phyloP scores from a whole-genome alignment of 441 rosid species.

The Aleurites moluccanus region DNA sequence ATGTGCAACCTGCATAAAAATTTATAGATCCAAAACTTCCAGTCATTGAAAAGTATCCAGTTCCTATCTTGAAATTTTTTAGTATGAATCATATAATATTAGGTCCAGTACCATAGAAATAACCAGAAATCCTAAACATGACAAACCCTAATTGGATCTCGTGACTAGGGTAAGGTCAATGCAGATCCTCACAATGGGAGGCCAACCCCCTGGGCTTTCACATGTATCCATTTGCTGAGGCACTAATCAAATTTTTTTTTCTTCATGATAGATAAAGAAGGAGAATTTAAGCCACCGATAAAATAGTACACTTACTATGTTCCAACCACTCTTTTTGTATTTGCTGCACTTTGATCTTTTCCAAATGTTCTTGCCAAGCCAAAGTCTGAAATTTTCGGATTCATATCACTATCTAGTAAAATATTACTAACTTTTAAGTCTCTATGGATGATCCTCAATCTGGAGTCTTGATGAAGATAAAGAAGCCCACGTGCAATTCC shows the following conservation, averaged over 20 bases:
- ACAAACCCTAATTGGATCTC: background rate
- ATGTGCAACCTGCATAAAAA: background rate
- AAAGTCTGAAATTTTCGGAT: conserved; percentile 36
- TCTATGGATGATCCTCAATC: background rate
- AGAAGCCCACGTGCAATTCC: conserved; percentile 37
- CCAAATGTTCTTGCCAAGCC: conserved; percentile 33
- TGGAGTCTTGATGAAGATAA: conserved; percentile 33
- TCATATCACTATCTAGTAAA: conserved; percentile 26
- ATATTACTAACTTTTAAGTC: conserved; percentile 30
- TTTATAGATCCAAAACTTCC: background rate
- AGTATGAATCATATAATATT: background rate
- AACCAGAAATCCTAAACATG: background rate
- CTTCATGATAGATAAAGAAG: background rate
- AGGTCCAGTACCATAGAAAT: background rate
- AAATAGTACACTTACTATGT: conserved; percentile 21
- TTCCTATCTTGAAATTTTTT: background rate
- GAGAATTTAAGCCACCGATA: background rate
- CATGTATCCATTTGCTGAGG: background rate
- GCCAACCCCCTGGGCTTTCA: background rate
- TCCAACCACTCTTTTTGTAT: conserved; percentile 26
- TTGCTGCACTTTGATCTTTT: conserved; percentile 25
- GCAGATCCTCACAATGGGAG: background rate
- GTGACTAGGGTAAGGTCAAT: background rate
- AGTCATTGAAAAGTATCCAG: background rate
- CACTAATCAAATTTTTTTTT: background rate